Conservation (phyloP, 768 basidiomycete species). For the Hysterangium stoloniferum region DNA sequence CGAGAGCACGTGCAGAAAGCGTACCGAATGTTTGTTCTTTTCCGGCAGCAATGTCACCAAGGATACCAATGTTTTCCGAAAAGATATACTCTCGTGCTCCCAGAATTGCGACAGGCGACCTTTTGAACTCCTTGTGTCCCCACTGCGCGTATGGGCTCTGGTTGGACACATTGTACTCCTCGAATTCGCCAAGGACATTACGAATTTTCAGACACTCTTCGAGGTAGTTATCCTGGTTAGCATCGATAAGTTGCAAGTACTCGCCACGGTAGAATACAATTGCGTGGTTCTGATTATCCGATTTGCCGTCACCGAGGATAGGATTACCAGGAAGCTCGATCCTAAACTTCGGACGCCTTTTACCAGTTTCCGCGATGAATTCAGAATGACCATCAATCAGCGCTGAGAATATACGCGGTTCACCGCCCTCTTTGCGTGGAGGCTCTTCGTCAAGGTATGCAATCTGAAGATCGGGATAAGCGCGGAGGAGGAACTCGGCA, state of each 20-base stretch:
- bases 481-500: constrained; percentile 93
- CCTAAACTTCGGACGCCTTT: constrained; percentile 93
- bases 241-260: constrained; percentile 97
- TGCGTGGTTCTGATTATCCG: constrained; percentile 99
- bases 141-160: constrained; percentile 96
- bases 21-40: constrained; percentile 99
- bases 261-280: constrained; percentile 99
- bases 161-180: constrained; percentile 83
- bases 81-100: constrained; percentile 99
- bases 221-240: constrained; percentile 99
- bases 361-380: constrained; percentile 78
- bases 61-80: constrained; percentile 98
- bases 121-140: constrained; percentile 89
- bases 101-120: constrained; percentile 90
- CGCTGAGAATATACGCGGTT: constrained; percentile 83
- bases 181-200: constrained; percentile 95
- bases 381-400: constrained; percentile 98
- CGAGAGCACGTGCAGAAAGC: constrained; percentile 87
- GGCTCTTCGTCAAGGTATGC: constrained; percentile 97
- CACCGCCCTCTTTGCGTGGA: constrained; percentile 70
- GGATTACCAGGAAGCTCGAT: constrained; percentile 97
- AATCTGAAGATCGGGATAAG: constrained; percentile 97
- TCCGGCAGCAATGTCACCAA: constrained; percentile 98
- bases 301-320: constrained; percentile 98
- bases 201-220: constrained; percentile 99